These are phyloP conservation scores for Huntiella bhutanensis DNA, from an alignment of 2,329 filamentous ascomycete genomes.

Conservation along the genomic window DNA sequence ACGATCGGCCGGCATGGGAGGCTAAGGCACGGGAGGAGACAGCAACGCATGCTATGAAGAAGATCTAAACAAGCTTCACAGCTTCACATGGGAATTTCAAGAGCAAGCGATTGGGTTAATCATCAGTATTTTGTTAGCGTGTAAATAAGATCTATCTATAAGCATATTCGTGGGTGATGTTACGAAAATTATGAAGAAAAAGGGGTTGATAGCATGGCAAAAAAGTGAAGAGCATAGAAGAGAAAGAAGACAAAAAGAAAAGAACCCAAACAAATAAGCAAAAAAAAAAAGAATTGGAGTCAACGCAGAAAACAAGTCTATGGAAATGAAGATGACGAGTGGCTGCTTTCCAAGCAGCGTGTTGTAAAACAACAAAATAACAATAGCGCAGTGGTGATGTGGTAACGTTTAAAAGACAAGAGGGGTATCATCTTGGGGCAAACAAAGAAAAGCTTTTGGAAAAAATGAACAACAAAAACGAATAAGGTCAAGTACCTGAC, in stretches of 20 bases:
- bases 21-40: conserved; percentile 18
- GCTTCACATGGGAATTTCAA: too few relatives aligned
- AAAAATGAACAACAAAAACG: neutral
- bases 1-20: conserved; percentile 48
- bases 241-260: conserved; percentile 12
- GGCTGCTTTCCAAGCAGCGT: too few relatives aligned
- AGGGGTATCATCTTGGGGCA: neutral
- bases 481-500: neutral
- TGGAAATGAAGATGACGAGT: neutral
- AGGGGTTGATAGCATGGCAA: conserved; percentile 6
- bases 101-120: too few relatives aligned
- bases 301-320: neutral
- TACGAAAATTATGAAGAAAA: neutral
- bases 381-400: too few relatives aligned
- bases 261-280: conserved; percentile 6
- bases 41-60: conserved; percentile 8
- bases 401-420: neutral
- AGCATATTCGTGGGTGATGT: neutral
- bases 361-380: too few relatives aligned
- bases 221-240: conserved; percentile 12
- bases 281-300: neutral
- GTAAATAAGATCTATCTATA: neutral
- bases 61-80: neutral
- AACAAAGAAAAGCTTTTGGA: neutral
- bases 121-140: too few relatives aligned